Percentiles rank a stretch among this genome's conserved stretches.
phyloP scores from a whole-genome alignment of 768 basidiomycete genomes.

The Podaxis carcinomalis region DNA sequence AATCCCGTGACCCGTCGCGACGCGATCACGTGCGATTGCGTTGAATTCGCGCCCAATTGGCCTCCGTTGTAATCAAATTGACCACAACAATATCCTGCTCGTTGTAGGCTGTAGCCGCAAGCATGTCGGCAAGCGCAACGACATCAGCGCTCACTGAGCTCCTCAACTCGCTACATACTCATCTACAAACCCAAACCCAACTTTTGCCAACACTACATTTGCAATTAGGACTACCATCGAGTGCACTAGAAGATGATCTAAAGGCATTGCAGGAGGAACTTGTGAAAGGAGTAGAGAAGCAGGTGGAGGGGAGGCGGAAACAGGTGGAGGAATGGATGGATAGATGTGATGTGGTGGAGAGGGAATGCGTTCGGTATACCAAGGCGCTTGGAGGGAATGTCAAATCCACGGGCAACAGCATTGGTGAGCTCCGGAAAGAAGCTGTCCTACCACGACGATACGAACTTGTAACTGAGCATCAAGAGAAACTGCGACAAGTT shows the following conservation, averaged over 20 bases:
- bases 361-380: constrained; percentile 60
- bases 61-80: neutral
- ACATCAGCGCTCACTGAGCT: constrained; percentile 52
- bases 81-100: constrained; percentile 5
- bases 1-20: constrained; percentile 4
- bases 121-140: constrained; percentile 23
- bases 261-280: constrained; percentile 69
- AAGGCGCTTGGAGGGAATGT: constrained; percentile 68
- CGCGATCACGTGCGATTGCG: constrained; percentile 14
- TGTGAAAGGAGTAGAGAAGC: constrained; percentile 67
- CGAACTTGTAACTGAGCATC: constrained; percentile 62
- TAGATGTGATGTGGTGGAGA: constrained; percentile 59
- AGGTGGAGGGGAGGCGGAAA: constrained; percentile 63
- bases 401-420: constrained; percentile 59
- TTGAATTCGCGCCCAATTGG: constrained; percentile 4
- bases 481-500: constrained; percentile 79
- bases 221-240: constrained; percentile 77
- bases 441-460: constrained; percentile 68
- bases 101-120: neutral
- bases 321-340: constrained; percentile 76
- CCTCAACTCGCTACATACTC: constrained; percentile 71
- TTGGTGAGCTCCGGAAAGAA: constrained; percentile 70
- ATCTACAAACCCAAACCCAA: constrained; percentile 77
- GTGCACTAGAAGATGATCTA: constrained; percentile 80
- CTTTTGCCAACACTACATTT: constrained; percentile 78